Evolutionary conservation across 345 rosid species (phyloP).

Genomic region (Zanthoxylum bungeanum): DNA sequence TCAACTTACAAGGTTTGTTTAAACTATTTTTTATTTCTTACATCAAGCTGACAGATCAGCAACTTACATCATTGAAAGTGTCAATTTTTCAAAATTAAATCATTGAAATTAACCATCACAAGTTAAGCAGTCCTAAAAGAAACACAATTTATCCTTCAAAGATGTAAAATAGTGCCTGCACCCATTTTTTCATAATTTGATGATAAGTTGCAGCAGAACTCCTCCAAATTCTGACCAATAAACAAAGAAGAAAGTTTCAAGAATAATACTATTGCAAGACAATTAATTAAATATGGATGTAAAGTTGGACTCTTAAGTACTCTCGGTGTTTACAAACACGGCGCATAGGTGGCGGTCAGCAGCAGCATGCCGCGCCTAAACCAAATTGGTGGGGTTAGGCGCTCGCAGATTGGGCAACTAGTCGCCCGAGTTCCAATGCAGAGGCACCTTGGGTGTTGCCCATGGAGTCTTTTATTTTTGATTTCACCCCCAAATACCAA

Average conservation of each 20-base stretch:
- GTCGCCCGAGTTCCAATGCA: no score
- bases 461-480: no score
- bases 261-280: neutral
- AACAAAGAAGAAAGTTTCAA: neutral
- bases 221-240: constrained; percentile 13
- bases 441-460: no score
- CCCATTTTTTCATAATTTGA: neutral
- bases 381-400: no score
- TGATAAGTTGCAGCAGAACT: neutral
- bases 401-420: no score
- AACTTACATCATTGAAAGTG: neutral
- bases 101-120: constrained; percentile 7
- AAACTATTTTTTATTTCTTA: neutral
- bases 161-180: neutral
- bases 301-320: neutral
- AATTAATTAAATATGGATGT: neutral
- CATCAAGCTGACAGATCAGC: neutral
- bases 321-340: no score
- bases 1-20: neutral
- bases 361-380: no score
- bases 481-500: no score
- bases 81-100: neutral
- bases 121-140: neutral
- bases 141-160: neutral
- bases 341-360: no score